phyloP scores from a whole-genome alignment of 345 rosid species.

The Cardamine chenopodiifolia region DNA sequence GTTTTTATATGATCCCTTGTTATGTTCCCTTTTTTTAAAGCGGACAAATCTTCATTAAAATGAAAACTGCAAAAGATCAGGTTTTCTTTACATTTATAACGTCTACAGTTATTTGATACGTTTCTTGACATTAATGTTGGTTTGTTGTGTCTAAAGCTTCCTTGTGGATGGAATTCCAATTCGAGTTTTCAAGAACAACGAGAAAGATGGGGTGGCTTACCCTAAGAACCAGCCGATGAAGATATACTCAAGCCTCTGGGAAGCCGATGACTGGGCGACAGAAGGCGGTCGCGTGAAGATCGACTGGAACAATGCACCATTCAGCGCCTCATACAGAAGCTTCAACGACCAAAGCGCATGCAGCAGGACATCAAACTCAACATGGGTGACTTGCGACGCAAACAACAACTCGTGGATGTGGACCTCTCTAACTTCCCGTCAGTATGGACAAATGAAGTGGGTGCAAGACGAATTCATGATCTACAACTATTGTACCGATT shows the following conservation, averaged over 20 bases:
- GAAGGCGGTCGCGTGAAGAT: slow-evolving; percentile 59
- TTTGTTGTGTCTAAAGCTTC: slow-evolving; percentile 43
- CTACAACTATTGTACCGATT: slow-evolving; percentile 59
- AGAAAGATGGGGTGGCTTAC: slow-evolving; percentile 50
- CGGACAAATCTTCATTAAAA: not conserved
- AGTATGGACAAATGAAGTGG: slow-evolving; percentile 51
- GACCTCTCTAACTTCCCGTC: slow-evolving; percentile 35
- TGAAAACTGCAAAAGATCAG: not conserved
- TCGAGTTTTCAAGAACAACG: slow-evolving; percentile 61
- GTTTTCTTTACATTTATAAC: not conserved
- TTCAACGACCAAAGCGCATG: slow-evolving; percentile 48
- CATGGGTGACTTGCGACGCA: slow-evolving; percentile 35
- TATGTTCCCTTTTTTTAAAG: not conserved
- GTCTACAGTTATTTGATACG: not conserved
- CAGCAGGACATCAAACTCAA: slow-evolving; percentile 33
- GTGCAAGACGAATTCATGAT: slow-evolving; percentile 56
- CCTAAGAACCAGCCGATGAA: slow-evolving; percentile 58
- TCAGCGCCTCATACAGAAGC: slow-evolving; percentile 47
- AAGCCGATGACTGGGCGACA: slow-evolving; percentile 66
- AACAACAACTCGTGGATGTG: slow-evolving; percentile 41
- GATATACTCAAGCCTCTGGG: slow-evolving; percentile 61
- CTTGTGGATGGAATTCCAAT: slow-evolving; percentile 58
- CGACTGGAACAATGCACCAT: slow-evolving; percentile 61
- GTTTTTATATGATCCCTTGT: not conserved
- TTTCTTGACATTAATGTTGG: not conserved